Base-by-base conservation (phyloP, 2,329 filamentous ascomycete genomes). In the Scedosporium apiospermum region DNA sequence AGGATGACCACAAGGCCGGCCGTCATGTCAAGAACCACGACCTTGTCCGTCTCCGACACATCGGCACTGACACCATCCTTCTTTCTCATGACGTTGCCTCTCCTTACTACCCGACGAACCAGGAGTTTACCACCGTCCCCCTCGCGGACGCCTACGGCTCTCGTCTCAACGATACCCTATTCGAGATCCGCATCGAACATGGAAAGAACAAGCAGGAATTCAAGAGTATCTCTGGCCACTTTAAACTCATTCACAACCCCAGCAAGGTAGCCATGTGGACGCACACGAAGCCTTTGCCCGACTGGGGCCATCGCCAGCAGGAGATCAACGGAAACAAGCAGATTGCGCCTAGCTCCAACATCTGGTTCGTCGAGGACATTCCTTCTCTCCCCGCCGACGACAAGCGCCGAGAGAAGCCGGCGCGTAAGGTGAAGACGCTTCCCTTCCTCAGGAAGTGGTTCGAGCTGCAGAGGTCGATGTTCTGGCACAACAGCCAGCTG, bases 241-340 rank as follows among this genome's bases (percentile, higher is more conserved):
- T 99, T 84, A 98, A 97, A 78, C 83, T 99, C 64, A 85, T 99
- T 69, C 95, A 99, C 76, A 86, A 90, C 71, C 92, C 93, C 6
- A 96, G 91, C 74, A 96, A 96, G 75, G 95, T 99, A 60, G 93
- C 95, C 67, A 96, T 99, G 93, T 99, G 95, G 95, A 99, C 95
- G 30, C 93, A 98, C 75, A 89, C 89, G 42, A 95, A 87, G 64
- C 91, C 95, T 59, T 85, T 99, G n/a, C 95, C 95, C 4, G 95
- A 99, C 3, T 99, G 95, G 95, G 95, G 84, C 27, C 93, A 90
- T 79, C 95, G 96, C 75, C 95, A 99, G 76, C 93, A 96, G 71
- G 95, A 99, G 74, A 97, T 99, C 80, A 99, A 99, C 75, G 95
- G 95, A 64, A 99, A 99, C 82, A 99, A 99, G 84, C 96, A 96